Evolutionary conservation across 176 grass and related monocot species (phyloP).

Genomic region (Carex cristatella): DNA sequence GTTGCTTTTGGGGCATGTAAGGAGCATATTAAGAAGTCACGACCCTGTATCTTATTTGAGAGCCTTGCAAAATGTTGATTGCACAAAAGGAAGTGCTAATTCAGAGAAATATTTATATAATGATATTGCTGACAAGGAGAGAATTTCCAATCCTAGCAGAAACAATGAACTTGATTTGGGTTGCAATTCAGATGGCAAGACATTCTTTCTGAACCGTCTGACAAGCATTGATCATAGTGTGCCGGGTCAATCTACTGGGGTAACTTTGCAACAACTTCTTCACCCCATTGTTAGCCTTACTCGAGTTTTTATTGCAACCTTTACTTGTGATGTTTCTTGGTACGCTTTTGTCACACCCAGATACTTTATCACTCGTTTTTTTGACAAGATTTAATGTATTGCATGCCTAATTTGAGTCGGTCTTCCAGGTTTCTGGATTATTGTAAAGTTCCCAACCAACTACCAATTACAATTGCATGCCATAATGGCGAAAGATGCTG

Average conservation of each 20-base stretch:
- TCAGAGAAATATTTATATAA: constrained; percentile 8
- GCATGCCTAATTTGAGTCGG: not conserved
- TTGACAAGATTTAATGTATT: not conserved
- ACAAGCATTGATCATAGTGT: constrained; percentile 7
- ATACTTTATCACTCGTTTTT: not conserved
- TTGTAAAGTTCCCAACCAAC: constrained; percentile 56
- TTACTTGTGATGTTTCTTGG: constrained; percentile 87
- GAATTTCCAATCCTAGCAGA: not conserved
- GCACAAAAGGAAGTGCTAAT: not conserved
- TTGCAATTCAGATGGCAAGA: constrained; percentile 67
- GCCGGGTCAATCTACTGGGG: constrained; percentile 23
- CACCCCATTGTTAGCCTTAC: constrained; percentile 49
- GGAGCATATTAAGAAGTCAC: constrained; percentile 40
- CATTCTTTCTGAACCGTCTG: constrained; percentile 73
- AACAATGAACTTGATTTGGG: constrained; percentile 4
- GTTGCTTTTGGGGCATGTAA: constrained; percentile 45
- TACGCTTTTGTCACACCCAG: constrained; percentile 1
- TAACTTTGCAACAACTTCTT: constrained; percentile 71
- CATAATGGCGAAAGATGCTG: constrained; percentile 67
- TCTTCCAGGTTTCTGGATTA: constrained; percentile 64
- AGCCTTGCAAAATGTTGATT: constrained; percentile 17
- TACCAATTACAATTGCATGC: constrained; percentile 64
- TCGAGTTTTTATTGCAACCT: constrained; percentile 75
- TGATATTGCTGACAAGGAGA: not conserved
- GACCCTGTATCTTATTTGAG: constrained; percentile 69